Base-by-base conservation (phyloP, 208 protist species). In the Phytomonas francai region DNA sequence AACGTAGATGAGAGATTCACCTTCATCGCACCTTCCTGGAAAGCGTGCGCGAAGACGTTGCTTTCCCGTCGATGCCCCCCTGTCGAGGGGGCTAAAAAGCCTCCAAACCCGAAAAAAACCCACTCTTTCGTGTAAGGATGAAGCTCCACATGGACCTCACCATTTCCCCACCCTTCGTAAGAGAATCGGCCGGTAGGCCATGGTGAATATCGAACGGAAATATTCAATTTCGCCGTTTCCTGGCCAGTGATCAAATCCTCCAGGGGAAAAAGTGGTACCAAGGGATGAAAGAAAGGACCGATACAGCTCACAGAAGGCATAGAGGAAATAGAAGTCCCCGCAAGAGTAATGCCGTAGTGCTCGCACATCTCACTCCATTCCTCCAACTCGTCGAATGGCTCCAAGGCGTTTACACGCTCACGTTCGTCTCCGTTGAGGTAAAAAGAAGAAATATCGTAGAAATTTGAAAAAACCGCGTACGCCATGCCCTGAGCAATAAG, bases 351-450 rank as follows among this genome's bases (percentile, higher is more conserved):
- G 68, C 88, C 88, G 73, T 97, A 97, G 72, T 97, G 91, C 64
- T 93, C 87, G 68, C 91, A 97, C 88, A 94, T 97, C 71, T 97
- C 91, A 56, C 73, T 78, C 86, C 89, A 97, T 70, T 94, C 89
- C 68, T 97, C 91, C 1, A 75, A 27, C 70, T 97, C 91, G 69
- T 97, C 91, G 80, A 95, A 95, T 29, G 83, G 74, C 66, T 97
- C 89, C 29, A 97, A 60, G 8, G 71, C 75, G 31, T 90, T 77
- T 22, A 95, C 78, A 9, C 91, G 86, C 4, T n/a, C 30, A 28
- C 51, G 51, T 49, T 97, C 87, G 4, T 51, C 75, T 1, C 72
- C 83, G 19, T 60, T n/a, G 39, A 93, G 64, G 61, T 84, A 81
- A 34, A 79, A 72, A 9, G 73, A 68, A 0, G 84, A 91, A 36